Evolutionary conservation across 23 red algal species (phyloP), one percentile per base, ranked within the genome.

Genomic region (Gracilaria gracilis): DNA sequence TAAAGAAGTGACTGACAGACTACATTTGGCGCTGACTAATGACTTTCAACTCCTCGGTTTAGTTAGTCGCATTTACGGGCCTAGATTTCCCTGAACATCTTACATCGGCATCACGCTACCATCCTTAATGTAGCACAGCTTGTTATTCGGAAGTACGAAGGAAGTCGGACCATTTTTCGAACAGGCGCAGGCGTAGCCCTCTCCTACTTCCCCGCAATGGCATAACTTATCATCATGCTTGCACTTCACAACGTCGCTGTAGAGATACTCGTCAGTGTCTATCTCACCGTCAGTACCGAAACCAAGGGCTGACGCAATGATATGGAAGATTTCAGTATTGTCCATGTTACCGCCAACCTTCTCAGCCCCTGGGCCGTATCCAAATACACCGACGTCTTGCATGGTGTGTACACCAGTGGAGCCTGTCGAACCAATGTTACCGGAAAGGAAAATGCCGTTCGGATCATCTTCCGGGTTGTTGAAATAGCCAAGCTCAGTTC

Each of bases 391-490:
- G 20, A 91, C 87, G 28, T 91, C 87, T 14, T 83, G 79, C 87
- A 91, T 70, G 42, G 87, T 82, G 35, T 91, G 87, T 8, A 91
- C 87, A 40, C 76, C 87, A 16, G 87, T 91, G 38, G 87, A 91
- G 75, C 38, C 69, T 4, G 29, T 9, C 46, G 69, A 37, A 44
- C 32, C 32, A 28, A 91, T 40, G 54, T 91, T 91, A 44, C 87
- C 87, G 3, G 76, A 82, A 53, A 75, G 61, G 46, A 81, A 91
- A 29, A 91, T 70, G 20, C 87, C 87, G 38, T 83, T 83, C 36
- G 51, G 25, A 14, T 91, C 87, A 79, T 91, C 87, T 23, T 80
- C 87, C 13, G 62, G 64, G 27, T 82, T 91, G 28, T 83, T 81
- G 12, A 91, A 67, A 16, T 64, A 91, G 14, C 75, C 87, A 3